Conservation (phyloP, 306 rosid genomes). For the Potentilla sterilis region DNA sequence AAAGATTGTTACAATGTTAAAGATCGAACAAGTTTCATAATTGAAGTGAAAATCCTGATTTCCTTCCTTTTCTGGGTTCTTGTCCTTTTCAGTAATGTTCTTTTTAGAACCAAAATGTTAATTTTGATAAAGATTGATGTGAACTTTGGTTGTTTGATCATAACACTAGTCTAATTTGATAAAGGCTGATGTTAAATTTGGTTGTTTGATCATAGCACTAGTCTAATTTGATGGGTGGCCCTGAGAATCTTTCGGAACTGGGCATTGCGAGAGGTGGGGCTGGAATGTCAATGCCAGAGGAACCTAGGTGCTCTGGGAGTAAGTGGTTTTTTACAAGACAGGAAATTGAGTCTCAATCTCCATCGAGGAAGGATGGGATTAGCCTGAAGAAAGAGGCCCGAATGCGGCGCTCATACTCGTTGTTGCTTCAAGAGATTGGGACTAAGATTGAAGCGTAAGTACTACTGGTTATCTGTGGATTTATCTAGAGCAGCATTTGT, state of each 20-base stretch:
- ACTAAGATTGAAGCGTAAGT: constrained; percentile 49
- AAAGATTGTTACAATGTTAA: background rate
- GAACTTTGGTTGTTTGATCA: too few species aligned
- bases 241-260: constrained; percentile 14
- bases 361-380: constrained; percentile 49
- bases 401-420: constrained; percentile 38
- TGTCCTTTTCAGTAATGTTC: background rate
- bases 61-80: background rate
- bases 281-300: constrained; percentile 20
- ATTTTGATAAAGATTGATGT: too few species aligned
- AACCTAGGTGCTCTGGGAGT: constrained; percentile 16
- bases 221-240: background rate
- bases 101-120: background rate
- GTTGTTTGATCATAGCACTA: background rate
- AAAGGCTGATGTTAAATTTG: background rate
- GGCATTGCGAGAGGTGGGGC: constrained; percentile 23
- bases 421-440: constrained; percentile 45
- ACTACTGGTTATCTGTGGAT: background rate
- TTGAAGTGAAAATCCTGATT: background rate
- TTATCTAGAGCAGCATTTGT: background rate
- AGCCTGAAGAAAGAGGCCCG: constrained; percentile 35
- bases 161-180: background rate
- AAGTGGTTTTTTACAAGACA: constrained; percentile 39
- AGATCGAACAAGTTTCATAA: background rate
- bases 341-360: constrained; percentile 40